Conservation (phyloP, 2,329 filamentous ascomycete genomes). For the Alternaria gansuensis region DNA sequence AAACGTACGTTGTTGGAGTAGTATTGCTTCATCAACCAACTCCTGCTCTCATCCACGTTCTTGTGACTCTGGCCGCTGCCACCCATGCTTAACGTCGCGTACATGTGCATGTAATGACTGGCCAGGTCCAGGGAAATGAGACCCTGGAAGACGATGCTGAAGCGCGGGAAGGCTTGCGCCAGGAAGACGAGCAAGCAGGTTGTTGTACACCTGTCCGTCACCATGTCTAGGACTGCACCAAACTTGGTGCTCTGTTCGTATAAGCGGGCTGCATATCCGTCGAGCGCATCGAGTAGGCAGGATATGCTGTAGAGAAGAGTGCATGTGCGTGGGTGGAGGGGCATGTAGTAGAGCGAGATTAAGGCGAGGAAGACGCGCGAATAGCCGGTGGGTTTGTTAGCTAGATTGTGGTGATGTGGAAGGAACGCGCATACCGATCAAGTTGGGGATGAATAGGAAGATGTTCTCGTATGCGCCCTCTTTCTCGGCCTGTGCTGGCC, state of each 20-base stretch:
- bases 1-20: conserved; percentile 90
- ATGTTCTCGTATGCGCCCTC: conserved; percentile 61
- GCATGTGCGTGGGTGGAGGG: conserved; percentile 95
- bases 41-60: conserved; percentile 86
- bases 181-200: conserved; percentile 94
- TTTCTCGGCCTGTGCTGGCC: conserved; percentile 25
- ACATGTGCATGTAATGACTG: conserved; percentile 99
- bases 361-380: conserved; percentile 69
- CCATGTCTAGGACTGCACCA: conserved; percentile 97
- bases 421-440: conserved; percentile 56
- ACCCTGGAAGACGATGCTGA: conserved; percentile 92
- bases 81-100: conserved; percentile 88
- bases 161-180: conserved; percentile 91
- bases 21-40: conserved; percentile 91
- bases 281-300: conserved; percentile 92
- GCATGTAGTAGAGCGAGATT: conserved; percentile 98
- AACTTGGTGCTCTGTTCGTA: conserved; percentile 94
- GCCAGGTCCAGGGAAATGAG: conserved; percentile 92
- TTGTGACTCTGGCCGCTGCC: conserved; percentile 86
- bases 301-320: conserved; percentile 91
- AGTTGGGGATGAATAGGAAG: conserved; percentile 63
- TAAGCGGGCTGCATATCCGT: conserved; percentile 87
- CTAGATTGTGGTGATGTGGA: not conserved
- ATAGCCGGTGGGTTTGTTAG: conserved; percentile 54
- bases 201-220: conserved; percentile 97